phyloP scores from a whole-genome alignment of 129 eudicot species.

The Helichrysum umbraculigerum region DNA sequence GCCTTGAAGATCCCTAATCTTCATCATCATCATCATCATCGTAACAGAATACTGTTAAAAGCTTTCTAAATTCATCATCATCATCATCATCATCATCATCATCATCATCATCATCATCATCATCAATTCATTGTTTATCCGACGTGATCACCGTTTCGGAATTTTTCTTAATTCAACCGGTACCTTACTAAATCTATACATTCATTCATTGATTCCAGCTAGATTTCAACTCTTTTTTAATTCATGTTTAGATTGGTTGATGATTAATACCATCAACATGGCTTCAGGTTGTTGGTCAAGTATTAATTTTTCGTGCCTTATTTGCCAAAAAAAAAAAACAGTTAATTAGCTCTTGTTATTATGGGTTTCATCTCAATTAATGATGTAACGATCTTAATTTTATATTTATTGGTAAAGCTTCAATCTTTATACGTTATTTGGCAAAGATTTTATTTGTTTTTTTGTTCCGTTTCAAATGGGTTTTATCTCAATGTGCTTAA shows the following conservation, averaged over 20 bases:
- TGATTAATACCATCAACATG: neutral
- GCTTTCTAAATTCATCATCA: neutral
- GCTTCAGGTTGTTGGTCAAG: neutral
- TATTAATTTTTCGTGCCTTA: neutral
- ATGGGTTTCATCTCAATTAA: neutral
- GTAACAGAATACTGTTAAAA: no score
- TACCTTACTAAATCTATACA: constrained; percentile 7
- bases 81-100: neutral
- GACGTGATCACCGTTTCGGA: constrained; percentile 14
- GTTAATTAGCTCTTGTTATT: neutral
- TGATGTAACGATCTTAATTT: neutral
- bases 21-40: neutral
- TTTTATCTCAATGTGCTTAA: neutral
- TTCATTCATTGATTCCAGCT: neutral
- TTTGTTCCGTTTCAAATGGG: neutral
- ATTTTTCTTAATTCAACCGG: constrained; percentile 17
- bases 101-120: neutral
- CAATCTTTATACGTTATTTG: neutral
- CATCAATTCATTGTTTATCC: neutral
- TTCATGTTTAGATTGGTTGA: neutral
- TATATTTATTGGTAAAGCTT: no score
- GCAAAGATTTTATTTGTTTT: neutral
- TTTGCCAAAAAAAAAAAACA: neutral
- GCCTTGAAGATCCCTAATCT: neutral
- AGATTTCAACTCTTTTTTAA: neutral